Evolutionary conservation across 805 yeast genomes (phyloP).

Genomic region (Peterozyma toletana): DNA sequence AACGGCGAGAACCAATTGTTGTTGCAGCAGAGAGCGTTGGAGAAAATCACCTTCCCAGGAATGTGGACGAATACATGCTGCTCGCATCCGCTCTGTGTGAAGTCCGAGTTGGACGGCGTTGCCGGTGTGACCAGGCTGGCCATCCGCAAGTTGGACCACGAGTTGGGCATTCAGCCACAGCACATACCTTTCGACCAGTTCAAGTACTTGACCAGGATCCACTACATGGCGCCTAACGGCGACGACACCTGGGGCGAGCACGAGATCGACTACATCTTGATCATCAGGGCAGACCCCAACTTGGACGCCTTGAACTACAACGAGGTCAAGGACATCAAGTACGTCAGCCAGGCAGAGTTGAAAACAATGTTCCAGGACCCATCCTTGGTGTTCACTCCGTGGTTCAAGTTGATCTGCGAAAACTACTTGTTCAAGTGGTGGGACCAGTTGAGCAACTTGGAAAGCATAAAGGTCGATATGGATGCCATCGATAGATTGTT

Average conservation of each 20-base stretch:
- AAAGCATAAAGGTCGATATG: conserved; percentile 30
- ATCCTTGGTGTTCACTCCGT: conserved; percentile 77
- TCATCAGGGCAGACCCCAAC: conserved; percentile 50
- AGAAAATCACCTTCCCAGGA: conserved; percentile 92
- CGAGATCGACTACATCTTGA: conserved; percentile 90
- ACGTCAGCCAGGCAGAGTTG: conserved; percentile 64
- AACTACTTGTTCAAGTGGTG: conserved; percentile 92
- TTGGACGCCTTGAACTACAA: conserved; percentile 53
- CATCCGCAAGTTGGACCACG: conserved; percentile 86
- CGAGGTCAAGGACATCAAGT: conserved; percentile 78
- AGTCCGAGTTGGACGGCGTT: conserved; percentile 68
- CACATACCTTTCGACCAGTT: conserved; percentile 62
- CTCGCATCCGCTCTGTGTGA: conserved; percentile 89
- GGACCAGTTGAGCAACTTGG: conserved; percentile 60
- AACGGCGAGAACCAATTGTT: conserved; percentile 68
- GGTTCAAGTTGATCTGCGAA: conserved; percentile 96
- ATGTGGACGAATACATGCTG: conserved; percentile 99
- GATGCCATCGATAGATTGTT: conserved; percentile 43
- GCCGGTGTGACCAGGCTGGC: conserved; percentile 85
- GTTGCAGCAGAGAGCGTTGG: conserved; percentile 92
- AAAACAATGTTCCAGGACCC: conserved; percentile 68
- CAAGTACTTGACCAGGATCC: conserved; percentile 86
- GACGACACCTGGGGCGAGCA: conserved; percentile 91
- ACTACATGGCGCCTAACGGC: conserved; percentile 80
- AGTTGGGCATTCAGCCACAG: conserved; percentile 69